Base-by-base conservation (phyloP, 139 green algal species). In the Asterochloris erici region DNA sequence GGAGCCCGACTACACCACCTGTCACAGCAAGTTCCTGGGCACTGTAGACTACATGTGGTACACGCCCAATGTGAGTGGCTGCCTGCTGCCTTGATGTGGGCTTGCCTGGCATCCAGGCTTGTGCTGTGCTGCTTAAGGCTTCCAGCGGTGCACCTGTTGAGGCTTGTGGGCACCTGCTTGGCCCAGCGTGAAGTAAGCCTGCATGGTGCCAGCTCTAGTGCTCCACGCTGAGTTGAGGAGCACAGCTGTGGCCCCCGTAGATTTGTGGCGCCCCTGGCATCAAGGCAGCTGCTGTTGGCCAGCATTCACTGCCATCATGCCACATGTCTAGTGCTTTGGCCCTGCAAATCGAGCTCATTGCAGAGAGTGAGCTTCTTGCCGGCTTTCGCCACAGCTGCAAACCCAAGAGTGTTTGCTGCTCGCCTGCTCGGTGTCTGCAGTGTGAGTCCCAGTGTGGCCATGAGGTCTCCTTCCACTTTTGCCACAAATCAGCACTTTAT, bases 31-130 rank as follows among this genome's bases (percentile, higher is more conserved):
- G 29, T 94, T 93, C 81, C 86, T 95, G 29, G 92, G 91, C 66
- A 93, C 90, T 12, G 92, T 95, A 14, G 93, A 97, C 77, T 97
- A 93, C 85, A 90, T 95, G 15, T 97, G 88, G 86, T 94, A 86
- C 81, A 82, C 78, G 1, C 82, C 81, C 63, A 76, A 85, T n/a
- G 81, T 84, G 27, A 70, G 79, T 10, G 12, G 24, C 21, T 62
- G 60, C 17, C n/a, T 27, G 29, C 14, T 21, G 26, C 38, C 19
- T 47, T 26, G 23, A 26, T 19, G 14, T 17, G 26, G 12, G 63
- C 23, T 64, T 61, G 73, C 60, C 61, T 28, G 14, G 29, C 27
- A n/a, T 60, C 60, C 24, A 60, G 61, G 27, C 14, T 79, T 79
- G 75, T 28, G 47, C 27, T 54, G 38, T 54, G 38, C 38, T 54